Evolutionary conservation across 2,329 filamentous ascomycete species (phyloP).

Genomic region (Aspergillus oerlinghausenensis): DNA sequence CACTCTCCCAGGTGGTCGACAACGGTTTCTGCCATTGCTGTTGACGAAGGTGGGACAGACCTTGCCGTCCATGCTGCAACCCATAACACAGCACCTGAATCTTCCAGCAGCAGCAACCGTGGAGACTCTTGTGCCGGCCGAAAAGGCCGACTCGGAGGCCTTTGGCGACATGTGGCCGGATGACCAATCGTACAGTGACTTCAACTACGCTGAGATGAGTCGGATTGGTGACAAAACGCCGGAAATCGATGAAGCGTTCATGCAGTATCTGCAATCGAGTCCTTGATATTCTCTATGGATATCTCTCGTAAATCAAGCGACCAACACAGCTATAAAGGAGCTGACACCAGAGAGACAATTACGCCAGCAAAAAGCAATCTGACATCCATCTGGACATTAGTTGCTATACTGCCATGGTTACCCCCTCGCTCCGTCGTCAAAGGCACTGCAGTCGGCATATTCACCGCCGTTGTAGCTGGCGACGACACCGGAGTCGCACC

Average conservation of each 20-base stretch:
- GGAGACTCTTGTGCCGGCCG: background rate
- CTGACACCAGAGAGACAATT: background rate
- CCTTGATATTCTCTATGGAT: background rate
- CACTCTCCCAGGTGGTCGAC: constrained; percentile 67
- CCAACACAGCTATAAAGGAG: background rate
- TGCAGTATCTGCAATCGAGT: constrained; percentile 6
- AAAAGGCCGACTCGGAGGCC: background rate
- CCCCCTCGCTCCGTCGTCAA: background rate
- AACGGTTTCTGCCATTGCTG: constrained; percentile 72
- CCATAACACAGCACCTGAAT: constrained; percentile 18
- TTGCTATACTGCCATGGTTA: background rate
- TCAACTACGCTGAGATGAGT: constrained; percentile 20
- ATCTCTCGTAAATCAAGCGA: background rate
- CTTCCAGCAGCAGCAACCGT: constrained; percentile 6
- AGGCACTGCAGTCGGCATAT: background rate
- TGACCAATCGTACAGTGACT: constrained; percentile 5
- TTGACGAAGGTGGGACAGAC: constrained; percentile 71
- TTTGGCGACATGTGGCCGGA: background rate
- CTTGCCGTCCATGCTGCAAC: constrained; percentile 45
- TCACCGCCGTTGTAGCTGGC: background rate
- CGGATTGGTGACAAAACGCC: constrained; percentile 18
- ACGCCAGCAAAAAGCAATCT: background rate
- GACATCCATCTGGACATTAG: background rate
- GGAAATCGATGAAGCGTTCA: constrained; percentile 15
- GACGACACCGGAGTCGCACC: background rate